Evolutionary conservation across 169 alveolate species (phyloP), one percentile per base, ranked within the genome.

Genomic region (Cryptosporidium tyzzeri): DNA sequence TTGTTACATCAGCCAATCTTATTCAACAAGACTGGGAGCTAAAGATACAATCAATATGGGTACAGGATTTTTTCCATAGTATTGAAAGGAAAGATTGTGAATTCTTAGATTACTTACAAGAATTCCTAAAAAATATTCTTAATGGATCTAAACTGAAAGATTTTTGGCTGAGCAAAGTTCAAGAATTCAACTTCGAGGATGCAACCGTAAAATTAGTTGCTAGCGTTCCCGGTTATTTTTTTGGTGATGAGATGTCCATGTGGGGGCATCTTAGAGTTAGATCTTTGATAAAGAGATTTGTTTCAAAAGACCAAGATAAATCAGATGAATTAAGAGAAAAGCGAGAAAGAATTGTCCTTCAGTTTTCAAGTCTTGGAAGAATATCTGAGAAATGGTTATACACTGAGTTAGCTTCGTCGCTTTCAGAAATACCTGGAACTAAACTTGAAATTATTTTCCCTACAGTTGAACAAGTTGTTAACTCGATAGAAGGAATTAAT

Each of bases 231-330:
- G 89, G 89, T 8, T 59, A 80, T 80, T 65, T 41, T 50, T 21
- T 45, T 12, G 80, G 9, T 41, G 4, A 44, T 26, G 51, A 65
- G 23, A 62, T 39, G 33, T 10, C 1, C 0, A 59, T 45, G 55
- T 80, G 89, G 89, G 89, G 89, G 8, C 89, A 80, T 65, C 26
- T 80, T 44, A 80, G 89, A 59, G 75, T 80, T 37, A 41, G 29
- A 41, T 37, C 65, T 10, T 4, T 80, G 29, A n/a, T 80, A 12
- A 67, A 80, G 21, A 73, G 55, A 12, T 23, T 10, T 26, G 12
- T 23, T 50, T n/a, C 6, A 3, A 41, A 70, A 26, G 21, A 53
- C 3, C 39, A 23, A 5, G 26, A 23, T n/a, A 50, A 31, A 48
- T 39, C 45, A 9, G 73, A 37, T 9, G 18, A 12, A 67, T 26